Evolutionary conservation across 306 rosid species (phyloP), one percentile per base, ranked within the genome.

Genomic region (Adenanthera pavonina): DNA sequence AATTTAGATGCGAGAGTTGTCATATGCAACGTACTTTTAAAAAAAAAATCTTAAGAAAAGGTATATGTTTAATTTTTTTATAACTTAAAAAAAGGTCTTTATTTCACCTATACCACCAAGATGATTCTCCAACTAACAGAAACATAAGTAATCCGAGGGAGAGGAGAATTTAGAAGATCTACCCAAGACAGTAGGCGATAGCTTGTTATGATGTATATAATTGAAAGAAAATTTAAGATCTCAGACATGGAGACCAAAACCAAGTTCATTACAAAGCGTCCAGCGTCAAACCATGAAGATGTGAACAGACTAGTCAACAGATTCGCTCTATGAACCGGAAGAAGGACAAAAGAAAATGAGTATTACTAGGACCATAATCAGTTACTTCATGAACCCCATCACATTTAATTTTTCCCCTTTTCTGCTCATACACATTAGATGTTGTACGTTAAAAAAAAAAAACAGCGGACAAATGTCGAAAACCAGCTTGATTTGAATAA

Each of bases 221-320:
- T 8, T 36, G 44, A 49, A 62, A 20, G 41, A 20, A 33, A 5
- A 30, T 49, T 54, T 33, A 72, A 46, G 46, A 62, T 56, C n/a
- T 57, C 36, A 75, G 59, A 69, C 81, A 59, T 25, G 16, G 73
- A 69, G 16, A 54, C 30, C 10, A 47, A 15, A 56, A 20, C 20
- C 49, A 84, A 41, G 54, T 69, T 69, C 67, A 84, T 69, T 8
- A 40, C 10, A 68, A 36, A 61, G 41, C 77, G 77, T 35, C 71
- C 72, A 70, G 0, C 20, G 13, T 30, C 56, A 84, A 71, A 43
- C 81, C 59, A 19, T 62, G 41, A 62, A 62, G 41, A 61, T 40
- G 17, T 4, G 67, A 61, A 54, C 65, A 6, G 4, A 3, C 6
- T 25, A 25, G 8, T 30, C 17, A 30, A 67, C 48, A 51, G 34